Conservation (phyloP, 2,329 filamentous ascomycete genomes). For the Colletotrichum sp. region DNA sequence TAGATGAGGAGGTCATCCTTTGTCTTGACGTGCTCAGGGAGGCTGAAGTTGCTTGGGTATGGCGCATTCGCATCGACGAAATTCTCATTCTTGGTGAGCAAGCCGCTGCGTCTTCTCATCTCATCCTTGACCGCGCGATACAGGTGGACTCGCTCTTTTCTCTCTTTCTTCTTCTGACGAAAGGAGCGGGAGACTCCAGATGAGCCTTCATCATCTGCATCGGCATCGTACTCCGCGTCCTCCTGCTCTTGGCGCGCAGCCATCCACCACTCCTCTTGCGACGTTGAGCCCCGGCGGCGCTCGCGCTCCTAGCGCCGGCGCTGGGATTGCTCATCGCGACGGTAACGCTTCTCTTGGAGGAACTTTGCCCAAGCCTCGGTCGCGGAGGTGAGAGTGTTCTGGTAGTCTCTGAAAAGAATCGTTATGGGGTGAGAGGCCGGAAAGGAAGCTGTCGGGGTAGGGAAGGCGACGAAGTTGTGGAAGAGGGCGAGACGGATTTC, state of each 20-base stretch:
- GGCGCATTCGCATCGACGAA: not conserved
- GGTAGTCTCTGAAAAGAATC: not conserved
- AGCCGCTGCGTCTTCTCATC: not conserved
- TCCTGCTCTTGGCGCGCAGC: not conserved
- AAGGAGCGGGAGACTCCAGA: fast-evolving
- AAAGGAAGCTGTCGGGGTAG: not conserved
- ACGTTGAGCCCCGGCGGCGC: not conserved
- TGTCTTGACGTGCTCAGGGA: not conserved
- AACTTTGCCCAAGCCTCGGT: not conserved
- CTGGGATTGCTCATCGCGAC: not conserved
- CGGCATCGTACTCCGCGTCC: not conserved
- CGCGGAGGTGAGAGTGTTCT: not conserved
- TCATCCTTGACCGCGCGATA: not conserved
- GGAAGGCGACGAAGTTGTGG: not conserved
- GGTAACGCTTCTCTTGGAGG: not conserved
- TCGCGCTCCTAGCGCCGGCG: not conserved
- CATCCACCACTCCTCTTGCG: not conserved
- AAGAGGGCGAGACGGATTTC: not conserved
- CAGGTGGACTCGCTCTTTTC: not conserved
- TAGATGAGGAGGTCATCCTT: not conserved
- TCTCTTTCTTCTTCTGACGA: not conserved
- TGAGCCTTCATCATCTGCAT: not conserved
- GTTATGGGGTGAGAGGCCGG: not conserved
- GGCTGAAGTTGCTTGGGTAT: not conserved
- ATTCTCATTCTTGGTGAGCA: not conserved